A percentile compares a stretch with the other conserved stretches of the same genome.
phyloP scores from a whole-genome alignment of 768 basidiomycete genomes.

The Macrocybe gigantea region DNA sequence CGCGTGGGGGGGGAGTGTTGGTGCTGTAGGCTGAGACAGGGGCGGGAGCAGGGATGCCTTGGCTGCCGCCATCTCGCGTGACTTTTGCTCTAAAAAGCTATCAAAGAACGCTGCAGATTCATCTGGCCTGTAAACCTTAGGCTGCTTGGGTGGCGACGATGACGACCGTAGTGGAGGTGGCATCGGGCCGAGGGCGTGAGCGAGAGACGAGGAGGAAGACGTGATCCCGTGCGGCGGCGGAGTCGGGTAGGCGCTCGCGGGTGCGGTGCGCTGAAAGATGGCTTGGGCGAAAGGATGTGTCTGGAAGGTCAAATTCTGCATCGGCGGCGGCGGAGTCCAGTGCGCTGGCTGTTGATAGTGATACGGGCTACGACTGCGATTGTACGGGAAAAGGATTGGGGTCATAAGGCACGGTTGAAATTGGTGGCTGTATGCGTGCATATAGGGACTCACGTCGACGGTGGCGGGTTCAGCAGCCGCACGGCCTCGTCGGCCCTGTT shows the following conservation, averaged over 20 bases:
- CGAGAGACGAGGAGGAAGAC: conserved; percentile 69
- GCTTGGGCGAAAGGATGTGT: conserved; percentile 57
- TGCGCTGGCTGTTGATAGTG: conserved; percentile 34
- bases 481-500: conserved; percentile 54
- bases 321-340: conserved; percentile 31
- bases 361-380: conserved; percentile 25
- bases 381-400: background rate
- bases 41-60: background rate
- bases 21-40: no score
- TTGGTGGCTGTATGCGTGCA: conserved; percentile 14
- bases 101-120: conserved; percentile 65
- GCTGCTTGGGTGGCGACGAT: conserved; percentile 8
- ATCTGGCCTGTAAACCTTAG: conserved; percentile 38
- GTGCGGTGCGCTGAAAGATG: conserved; percentile 55
- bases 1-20: conserved; percentile 10
- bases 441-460: conserved; percentile 35
- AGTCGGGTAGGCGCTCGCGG: conserved; percentile 65
- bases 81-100: conserved; percentile 55
- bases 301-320: conserved; percentile 45
- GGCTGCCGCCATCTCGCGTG: conserved; percentile 31
- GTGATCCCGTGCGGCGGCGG: conserved; percentile 62
- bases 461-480: conserved; percentile 50
- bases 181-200: conserved; percentile 56
- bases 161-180: conserved; percentile 9
- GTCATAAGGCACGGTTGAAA: no score